Conservation (phyloP, 2,329 filamentous ascomycete species). For the Myriangium duriaei region DNA sequence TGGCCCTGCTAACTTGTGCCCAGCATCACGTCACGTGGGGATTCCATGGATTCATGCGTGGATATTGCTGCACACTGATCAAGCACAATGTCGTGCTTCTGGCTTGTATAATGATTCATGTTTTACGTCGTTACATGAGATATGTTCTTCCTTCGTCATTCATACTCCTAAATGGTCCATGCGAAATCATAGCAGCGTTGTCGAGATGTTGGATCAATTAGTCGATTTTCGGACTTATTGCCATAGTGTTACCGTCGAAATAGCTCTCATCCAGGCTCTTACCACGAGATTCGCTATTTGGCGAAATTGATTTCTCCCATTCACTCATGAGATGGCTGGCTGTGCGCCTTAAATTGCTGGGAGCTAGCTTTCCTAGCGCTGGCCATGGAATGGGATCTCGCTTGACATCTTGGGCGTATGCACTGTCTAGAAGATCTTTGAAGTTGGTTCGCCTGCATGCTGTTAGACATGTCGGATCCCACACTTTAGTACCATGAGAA, state of each 20-base stretch:
- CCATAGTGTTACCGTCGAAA: conserved; percentile 7
- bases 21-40: too few relatives aligned
- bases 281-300: conserved; percentile 3
- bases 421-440: conserved; percentile 21
- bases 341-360: conserved; percentile 66
- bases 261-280: not conserved
- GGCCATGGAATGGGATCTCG: conserved; percentile 47
- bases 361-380: conserved; percentile 57
- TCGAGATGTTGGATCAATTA: too few relatives aligned
- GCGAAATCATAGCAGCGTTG: too few relatives aligned
- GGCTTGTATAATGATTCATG: too few relatives aligned
- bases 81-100: too few relatives aligned
- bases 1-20: too few relatives aligned
- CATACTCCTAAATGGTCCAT: too few relatives aligned
- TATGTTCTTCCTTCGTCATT: too few relatives aligned
- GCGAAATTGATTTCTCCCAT: conserved; percentile 66
- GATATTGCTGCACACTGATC: too few relatives aligned
- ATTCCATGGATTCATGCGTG: too few relatives aligned
- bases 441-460: not conserved
- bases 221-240: conserved; percentile 4
- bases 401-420: conserved; percentile 20
- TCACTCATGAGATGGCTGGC: conserved; percentile 81
- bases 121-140: too few relatives aligned
- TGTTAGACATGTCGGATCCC: conserved; percentile 7
- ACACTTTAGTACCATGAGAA: too few relatives aligned